A percentile compares a stretch with the other conserved stretches of the same genome.
Conservation (phyloP, 1,139 yeast genomes). For the Saccharomycopsis phalli region DNA sequence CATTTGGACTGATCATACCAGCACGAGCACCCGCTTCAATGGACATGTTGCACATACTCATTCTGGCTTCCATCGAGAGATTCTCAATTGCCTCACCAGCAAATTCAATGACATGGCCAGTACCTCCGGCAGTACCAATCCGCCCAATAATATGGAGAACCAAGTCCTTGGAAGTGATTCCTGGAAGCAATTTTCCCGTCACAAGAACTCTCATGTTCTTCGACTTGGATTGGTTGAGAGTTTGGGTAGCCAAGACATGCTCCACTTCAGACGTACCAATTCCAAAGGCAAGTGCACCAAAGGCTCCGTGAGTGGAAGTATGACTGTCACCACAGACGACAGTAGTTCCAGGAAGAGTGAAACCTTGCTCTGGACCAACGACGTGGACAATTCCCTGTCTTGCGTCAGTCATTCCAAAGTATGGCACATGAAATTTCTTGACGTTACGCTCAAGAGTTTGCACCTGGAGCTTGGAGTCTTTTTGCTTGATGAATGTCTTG, state of each 20-base stretch:
- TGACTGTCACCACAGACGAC: conserved; percentile 99
- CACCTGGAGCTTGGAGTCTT: conserved; percentile 87
- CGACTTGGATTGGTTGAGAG: conserved; percentile 87
- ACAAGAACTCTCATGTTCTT: conserved; percentile 89
- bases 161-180: conserved; percentile 92
- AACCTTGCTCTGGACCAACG: conserved; percentile 98
- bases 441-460: conserved; percentile 89
- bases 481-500: conserved; percentile 78
- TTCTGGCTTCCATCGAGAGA: conserved; percentile 95
- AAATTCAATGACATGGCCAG: conserved; percentile 93
- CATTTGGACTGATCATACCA: conserved; percentile 97
- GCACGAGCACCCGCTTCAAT: conserved; percentile 99
- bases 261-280: conserved; percentile 99
- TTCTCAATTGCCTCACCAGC: conserved; percentile 90
- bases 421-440: conserved; percentile 77
- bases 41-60: conserved; percentile 99
- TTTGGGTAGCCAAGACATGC: conserved; percentile 96
- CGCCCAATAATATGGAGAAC: conserved; percentile 90
- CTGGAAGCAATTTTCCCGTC: conserved; percentile 74
- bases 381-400: conserved; percentile 98
- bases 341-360: conserved; percentile 95
- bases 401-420: conserved; percentile 86
- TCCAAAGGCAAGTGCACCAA: conserved; percentile 97
- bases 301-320: conserved; percentile 97
- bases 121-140: conserved; percentile 99